phyloP scores from a whole-genome alignment of 2,329 filamentous ascomycete genomes.

The Hysterium pulicare region DNA sequence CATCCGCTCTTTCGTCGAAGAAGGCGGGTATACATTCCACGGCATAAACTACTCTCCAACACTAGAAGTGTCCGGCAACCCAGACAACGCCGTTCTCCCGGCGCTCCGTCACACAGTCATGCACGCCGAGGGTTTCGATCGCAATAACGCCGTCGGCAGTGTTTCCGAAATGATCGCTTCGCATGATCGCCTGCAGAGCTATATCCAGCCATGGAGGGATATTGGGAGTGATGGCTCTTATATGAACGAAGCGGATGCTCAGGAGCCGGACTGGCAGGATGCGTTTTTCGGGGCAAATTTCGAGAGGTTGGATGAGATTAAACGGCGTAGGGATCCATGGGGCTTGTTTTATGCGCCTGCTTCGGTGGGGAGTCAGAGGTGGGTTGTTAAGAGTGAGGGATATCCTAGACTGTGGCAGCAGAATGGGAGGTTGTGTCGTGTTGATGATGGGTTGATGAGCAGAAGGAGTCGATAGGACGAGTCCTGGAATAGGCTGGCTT shows the following conservation, averaged over 20 bases:
- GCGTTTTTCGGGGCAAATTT: slow-evolving; percentile 26
- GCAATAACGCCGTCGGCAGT: not conserved
- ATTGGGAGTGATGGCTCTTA: slow-evolving; percentile 24
- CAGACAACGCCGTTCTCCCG: slow-evolving; percentile 21
- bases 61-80: slow-evolving; percentile 6
- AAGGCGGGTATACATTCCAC: slow-evolving; percentile 22
- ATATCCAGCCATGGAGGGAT: slow-evolving; percentile 23
- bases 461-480: too few relatives aligned
- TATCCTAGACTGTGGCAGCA: slow-evolving; percentile 19
- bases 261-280: slow-evolving; percentile 21
- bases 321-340: slow-evolving; percentile 20
- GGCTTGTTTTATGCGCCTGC: slow-evolving; percentile 26
- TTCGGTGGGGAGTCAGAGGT: slow-evolving; percentile 22
- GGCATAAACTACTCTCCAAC: slow-evolving; percentile 22
- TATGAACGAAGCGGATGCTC: slow-evolving; percentile 28
- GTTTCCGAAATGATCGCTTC: slow-evolving; percentile 2
- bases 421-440: slow-evolving; percentile 24
- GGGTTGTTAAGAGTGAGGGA: slow-evolving; percentile 20
- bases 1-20: slow-evolving; percentile 19
- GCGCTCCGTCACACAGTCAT: slow-evolving; percentile 20
- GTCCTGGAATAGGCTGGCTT: too few relatives aligned
- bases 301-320: slow-evolving; percentile 16
- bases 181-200: slow-evolving; percentile 16
- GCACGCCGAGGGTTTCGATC: slow-evolving; percentile 21
- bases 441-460: too few relatives aligned